These are phyloP conservation scores for Oryza glumipatula DNA, from an alignment of 176 grass and related monocot species.

Conservation along the genomic window DNA sequence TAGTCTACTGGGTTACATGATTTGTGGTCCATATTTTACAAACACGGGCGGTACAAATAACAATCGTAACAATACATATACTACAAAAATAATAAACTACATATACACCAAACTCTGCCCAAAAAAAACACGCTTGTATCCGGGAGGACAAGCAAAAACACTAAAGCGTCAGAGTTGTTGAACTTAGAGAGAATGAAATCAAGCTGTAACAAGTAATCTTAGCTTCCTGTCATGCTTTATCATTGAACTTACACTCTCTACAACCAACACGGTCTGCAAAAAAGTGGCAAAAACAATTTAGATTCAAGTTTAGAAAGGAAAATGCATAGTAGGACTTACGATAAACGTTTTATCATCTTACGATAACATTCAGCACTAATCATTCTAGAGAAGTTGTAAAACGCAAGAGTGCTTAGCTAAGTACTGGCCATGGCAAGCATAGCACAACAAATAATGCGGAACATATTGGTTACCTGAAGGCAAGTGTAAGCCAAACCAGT, in stretches of 20 bases:
- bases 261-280: constrained; percentile 77
- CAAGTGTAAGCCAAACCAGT: constrained; percentile 92
- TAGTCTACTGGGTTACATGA: neutral
- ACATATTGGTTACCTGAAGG: constrained; percentile 71
- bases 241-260: constrained; percentile 81
- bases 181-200: constrained; percentile 24
- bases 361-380: neutral
- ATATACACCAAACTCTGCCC: constrained; percentile 31
- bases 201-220: constrained; percentile 51
- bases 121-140: neutral
- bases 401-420: neutral
- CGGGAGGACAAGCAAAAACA: constrained; percentile 1
- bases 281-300: constrained; percentile 38
- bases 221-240: constrained; percentile 86
- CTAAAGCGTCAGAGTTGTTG: neutral
- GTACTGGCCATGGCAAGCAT: neutral
- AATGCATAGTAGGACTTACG: neutral
- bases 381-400: constrained; percentile 13
- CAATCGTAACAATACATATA: constrained; percentile 36
- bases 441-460: neutral
- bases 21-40: constrained; percentile 33
- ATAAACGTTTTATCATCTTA: neutral
- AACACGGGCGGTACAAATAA: neutral
- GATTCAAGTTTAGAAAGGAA: constrained; percentile 1
- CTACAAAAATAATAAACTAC: constrained; percentile 17